Evolutionary conservation across 129 eudicot genomes (phyloP), one percentile per base, ranked within the genome.

Genomic region (Arctium minus): DNA sequence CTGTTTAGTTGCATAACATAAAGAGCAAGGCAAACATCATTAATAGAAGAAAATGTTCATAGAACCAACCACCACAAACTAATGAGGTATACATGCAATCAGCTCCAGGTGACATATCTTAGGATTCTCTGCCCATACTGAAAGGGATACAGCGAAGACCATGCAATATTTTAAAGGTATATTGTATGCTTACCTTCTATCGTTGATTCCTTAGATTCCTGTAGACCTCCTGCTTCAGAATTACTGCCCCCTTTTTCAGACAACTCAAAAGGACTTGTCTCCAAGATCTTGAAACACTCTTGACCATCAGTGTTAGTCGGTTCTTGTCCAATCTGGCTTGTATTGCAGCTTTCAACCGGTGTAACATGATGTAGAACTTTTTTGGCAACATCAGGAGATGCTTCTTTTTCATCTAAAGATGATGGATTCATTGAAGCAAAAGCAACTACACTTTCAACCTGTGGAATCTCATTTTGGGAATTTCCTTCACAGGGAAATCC

Each of bases 391-490:
- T 72, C 83, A 78, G 37, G 67, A 46, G 70, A 74, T 72, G 79
- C 80, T 84, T 72, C 80, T 39, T 79, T 85, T 77, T 86, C 87
- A 77, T 22, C 77, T 81, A 27, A 82, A 82, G 82, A 76, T 15
- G 73, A 31, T 72, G 85, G 79, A 82, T 44, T 46, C 75, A 44
- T 79, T 76, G 74, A 17, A 50, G 46, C 86, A 80, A 81, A 70
- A 75, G 73, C 80, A 75, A 56, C 73, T 70, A 76, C 86, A 79
- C 42, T 75, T 60, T 77, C 72, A 65, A 33, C 75, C 78, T 82
- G 87, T 42, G 83, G 74, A 38, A 80, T 62, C 80, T 70, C 82
- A 37, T 74, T 74, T 65, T 77, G 62, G 35, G 72, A 44, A 30
- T 71, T 81, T 42, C 86, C 86, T 40, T 83, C 87, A 76, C n/a